Base-by-base conservation (phyloP, 345 rosid species). In the Salix arbutifolia region DNA sequence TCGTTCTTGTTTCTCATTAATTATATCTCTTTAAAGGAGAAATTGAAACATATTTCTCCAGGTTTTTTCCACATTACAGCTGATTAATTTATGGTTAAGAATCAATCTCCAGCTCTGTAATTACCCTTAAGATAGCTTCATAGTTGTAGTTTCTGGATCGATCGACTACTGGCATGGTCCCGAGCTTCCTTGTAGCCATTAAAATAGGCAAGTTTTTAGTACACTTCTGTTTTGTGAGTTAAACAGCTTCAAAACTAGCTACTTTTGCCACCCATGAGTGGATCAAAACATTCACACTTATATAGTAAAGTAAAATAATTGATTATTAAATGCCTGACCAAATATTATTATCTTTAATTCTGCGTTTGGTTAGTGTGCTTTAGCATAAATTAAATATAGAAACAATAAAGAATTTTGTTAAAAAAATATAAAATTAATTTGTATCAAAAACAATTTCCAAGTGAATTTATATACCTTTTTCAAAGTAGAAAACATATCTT, bases 31-130 rank as follows among this genome's bases (percentile, higher is more conserved):
- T 23, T 0, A 58, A 23, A 25, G 64, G 25, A 58, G 28, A 58
- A 35, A 23, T n/a, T 0, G 64, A 58, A 25, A 58, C 64, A 42
- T 42, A 42, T 58, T 58, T 23, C 64, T 58, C 11, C 64, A 58
- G 14, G 26, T 58, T 23, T 0, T 58, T 14, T 14, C 52, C 1
- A n/a, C 4, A 23, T 58, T 58, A 58, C 64, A n/a, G 44, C 69
- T 61, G 74, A 28, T 33, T 33, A 33, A 33, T 16, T 61, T 60
- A 38, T 76, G 73, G 79, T 68, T 76, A 69, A 42, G n/a, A 76
- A 60, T 76, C 42, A 25, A 68, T 64, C 48, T 58, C 64, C 14
- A 70, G n/a, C 37, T 18, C 64, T 58, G 64, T 58, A 8, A 13
- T 25, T 12, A 6, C 30, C 72, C 75, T 17, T 64, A 71, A 52